Conservation (phyloP, 495 filamentous ascomycete species). For the Podospora bellae-mahoneyi region DNA sequence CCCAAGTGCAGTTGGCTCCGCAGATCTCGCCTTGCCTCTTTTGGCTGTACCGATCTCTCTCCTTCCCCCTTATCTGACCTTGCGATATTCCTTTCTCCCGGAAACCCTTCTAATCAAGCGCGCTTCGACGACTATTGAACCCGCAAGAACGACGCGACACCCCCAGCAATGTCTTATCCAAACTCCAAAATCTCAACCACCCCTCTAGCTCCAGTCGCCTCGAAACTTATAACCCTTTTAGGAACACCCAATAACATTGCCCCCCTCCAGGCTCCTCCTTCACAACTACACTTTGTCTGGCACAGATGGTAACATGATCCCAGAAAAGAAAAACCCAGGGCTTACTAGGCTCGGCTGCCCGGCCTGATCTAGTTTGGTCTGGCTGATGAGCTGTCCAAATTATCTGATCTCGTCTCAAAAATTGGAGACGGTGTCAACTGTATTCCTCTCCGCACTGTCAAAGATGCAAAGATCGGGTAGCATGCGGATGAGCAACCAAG, state of each 20-base stretch:
- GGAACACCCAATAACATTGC: background rate
- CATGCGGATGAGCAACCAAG: background rate
- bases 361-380: background rate
- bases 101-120: too few relatives aligned
- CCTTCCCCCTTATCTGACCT: too few relatives aligned
- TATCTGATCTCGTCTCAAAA: background rate
- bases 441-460: background rate
- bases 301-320: too few relatives aligned
- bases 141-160: too few relatives aligned
- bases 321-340: background rate
- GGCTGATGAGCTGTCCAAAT: too few relatives aligned
- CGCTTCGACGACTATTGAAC: too few relatives aligned
- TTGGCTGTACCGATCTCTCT: background rate
- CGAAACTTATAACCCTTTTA: background rate
- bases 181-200: background rate
- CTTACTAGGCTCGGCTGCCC: background rate
- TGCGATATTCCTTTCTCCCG: background rate
- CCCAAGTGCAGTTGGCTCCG: background rate
- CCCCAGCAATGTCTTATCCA: background rate
- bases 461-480: background rate
- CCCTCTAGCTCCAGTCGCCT: background rate
- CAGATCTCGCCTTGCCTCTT: background rate
- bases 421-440: background rate
- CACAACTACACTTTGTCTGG: background rate
- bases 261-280: background rate